phyloP scores from a whole-genome alignment of 371 early-diverging fungal species.

The Circinella minor region DNA sequence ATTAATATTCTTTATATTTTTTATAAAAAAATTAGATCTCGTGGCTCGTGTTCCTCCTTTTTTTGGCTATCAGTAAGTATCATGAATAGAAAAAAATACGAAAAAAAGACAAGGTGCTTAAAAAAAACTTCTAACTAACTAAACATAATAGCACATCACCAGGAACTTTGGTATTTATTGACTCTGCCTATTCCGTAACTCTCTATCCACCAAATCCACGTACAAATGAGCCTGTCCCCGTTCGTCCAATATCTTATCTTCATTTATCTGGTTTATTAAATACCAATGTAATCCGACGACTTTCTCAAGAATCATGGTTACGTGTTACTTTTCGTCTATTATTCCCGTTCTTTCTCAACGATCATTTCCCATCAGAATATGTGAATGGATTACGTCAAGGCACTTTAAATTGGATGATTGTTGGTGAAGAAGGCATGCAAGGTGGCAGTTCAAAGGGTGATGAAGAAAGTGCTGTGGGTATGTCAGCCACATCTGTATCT shows the following conservation, averaged over 20 bases:
- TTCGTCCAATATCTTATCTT: conserved; percentile 60
- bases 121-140: background rate
- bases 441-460: background rate
- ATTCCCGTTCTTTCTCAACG: conserved; percentile 64
- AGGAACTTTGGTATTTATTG: conserved; percentile 64
- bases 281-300: conserved; percentile 52
- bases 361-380: conserved; percentile 66
- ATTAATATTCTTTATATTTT: background rate
- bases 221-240: conserved; percentile 60
- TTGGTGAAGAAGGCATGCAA: background rate
- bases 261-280: conserved; percentile 65
- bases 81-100: background rate
- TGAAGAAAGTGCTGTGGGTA: conserved; percentile 13
- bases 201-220: conserved; percentile 64
- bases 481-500: background rate
- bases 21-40: conserved; percentile 40
- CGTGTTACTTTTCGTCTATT: conserved; percentile 57
- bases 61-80: conserved; percentile 23
- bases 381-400: conserved; percentile 47
- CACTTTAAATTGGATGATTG: conserved; percentile 1
- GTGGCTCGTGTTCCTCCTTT: conserved; percentile 49
- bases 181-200: conserved; percentile 54
- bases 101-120: background rate
- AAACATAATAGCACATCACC: conserved; percentile 54
- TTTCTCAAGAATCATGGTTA: conserved; percentile 51